These are phyloP conservation scores for Fraxinus latifolia DNA, from an alignment of 305 asterid genomes.

Conservation along the genomic window DNA sequence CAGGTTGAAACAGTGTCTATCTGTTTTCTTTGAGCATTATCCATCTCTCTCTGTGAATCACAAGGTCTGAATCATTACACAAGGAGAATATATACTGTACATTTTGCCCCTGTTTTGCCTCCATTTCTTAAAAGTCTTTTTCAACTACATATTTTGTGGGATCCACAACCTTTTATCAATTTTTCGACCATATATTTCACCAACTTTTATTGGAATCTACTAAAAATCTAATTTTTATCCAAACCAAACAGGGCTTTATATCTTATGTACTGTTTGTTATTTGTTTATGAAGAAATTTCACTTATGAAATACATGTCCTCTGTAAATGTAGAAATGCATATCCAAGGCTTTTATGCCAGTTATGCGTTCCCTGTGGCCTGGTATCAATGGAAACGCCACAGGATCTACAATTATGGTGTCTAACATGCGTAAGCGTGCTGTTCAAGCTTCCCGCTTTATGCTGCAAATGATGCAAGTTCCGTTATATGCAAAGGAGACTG, in stretches of 20 bases:
- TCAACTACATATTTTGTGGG: not conserved
- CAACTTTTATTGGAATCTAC: not conserved
- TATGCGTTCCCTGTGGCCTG: constrained; percentile 93
- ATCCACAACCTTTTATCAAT: not conserved
- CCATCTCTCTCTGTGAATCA: constrained; percentile 78
- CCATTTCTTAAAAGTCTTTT: not conserved
- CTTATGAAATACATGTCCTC: constrained; percentile 6
- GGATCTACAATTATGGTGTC: constrained; percentile 69
- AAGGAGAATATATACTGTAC: constrained; percentile 6
- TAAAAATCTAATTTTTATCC: not conserved
- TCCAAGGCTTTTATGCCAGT: constrained; percentile 79
- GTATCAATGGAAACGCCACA: constrained; percentile 53
- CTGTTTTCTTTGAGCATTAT: constrained; percentile 95
- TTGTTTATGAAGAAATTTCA: not conserved
- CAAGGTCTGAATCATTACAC: constrained; percentile 52
- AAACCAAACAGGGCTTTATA: not conserved
- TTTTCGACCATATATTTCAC: not conserved
- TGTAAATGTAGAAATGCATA: constrained; percentile 62
- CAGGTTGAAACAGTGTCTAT: constrained; percentile 88
- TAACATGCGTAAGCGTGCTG: constrained; percentile 81
- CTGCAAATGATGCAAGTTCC: constrained; percentile 96
- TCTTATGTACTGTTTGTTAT: not conserved
- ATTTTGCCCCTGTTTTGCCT: not conserved
- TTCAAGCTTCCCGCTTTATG: constrained; percentile 90
- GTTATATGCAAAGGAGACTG: constrained; percentile 43